Conservation (phyloP, 2,329 filamentous ascomycete species). For the Microdochium nivale region DNA sequence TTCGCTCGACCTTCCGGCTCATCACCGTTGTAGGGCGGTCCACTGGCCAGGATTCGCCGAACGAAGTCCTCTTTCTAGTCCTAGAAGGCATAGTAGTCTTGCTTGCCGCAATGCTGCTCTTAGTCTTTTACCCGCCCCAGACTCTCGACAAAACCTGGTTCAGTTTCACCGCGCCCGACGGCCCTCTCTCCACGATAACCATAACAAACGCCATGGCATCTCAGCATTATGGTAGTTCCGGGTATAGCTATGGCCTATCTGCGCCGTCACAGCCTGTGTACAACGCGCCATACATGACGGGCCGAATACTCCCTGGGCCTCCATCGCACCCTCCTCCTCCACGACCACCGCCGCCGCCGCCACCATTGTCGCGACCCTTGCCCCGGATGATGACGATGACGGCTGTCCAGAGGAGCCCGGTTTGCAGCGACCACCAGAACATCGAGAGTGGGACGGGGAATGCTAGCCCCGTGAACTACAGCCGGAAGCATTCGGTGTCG, state of each 20-base stretch:
- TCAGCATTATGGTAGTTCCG: no score
- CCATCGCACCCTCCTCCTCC: background rate
- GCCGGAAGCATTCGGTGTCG: no score
- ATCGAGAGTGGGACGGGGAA: no score
- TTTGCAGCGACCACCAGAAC: no score
- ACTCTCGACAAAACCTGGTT: slow-evolving; percentile 11
- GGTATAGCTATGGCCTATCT: no score
- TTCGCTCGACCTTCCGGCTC: slow-evolving; percentile 18
- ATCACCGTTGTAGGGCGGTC: slow-evolving; percentile 14
- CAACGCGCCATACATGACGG: background rate
- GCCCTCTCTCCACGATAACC: background rate
- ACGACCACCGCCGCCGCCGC: background rate
- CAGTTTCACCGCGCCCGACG: background rate
- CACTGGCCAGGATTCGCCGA: slow-evolving; percentile 12
- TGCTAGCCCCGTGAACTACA: no score
- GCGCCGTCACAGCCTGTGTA: background rate
- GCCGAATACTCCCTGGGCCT: background rate
- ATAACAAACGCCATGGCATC: no score
- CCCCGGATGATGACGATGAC: no score
- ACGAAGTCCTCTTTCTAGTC: slow-evolving; percentile 15
- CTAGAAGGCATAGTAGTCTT: slow-evolving; percentile 18
- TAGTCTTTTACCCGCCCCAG: slow-evolving; percentile 17
- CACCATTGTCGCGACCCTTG: no score
- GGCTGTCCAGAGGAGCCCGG: no score
- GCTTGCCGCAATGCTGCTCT: slow-evolving; percentile 10